Base-by-base conservation (phyloP, 2,329 filamentous ascomycete genomes). In the Ophiocordyceps camponoti-leonardi region DNA sequence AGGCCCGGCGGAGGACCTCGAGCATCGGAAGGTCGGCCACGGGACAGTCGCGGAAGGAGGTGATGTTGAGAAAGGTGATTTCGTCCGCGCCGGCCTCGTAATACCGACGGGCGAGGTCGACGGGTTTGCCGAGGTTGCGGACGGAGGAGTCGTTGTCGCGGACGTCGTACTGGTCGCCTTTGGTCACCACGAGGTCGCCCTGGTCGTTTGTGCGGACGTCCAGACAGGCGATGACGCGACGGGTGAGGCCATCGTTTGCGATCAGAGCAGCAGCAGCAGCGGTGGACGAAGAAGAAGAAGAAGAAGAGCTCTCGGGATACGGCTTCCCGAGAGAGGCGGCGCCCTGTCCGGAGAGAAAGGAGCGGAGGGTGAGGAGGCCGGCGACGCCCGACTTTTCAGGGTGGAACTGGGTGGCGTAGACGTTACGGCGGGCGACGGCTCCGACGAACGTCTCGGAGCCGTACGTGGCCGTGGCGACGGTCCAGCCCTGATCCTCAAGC, bases 111-210 rank as follows among this genome's bases (percentile, higher is more conserved):
- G 92, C 92, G 76, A 98, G 84, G 52, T 94, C 87, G 43, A 98
- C 88, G 2, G 92, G 92, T 65, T 98, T 98, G 52, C 92, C 92
- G 4, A 98, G 73, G 62, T 98, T 98, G 51, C 92, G 80, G 33
- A 98, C 88, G 53, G 59, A 59, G 46, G 67, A 70, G 20, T 70
- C 69, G 65, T 95, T 95, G 58, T 96, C 92, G 30, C 92, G 84
- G 7, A 98, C 92, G 57, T 98, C 92, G 67, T 98, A 98, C 63
- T 96, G 90, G 64, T 98, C 92, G 47, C 92, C 92, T 65, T 98
- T 98, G 14, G 92, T 98, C 35, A 98, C 92, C 0, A 98, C 92
- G 11, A 98, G 72, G 62, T 98, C 92, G 31, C 92, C 92, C 49
- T 83, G 72, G 61, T 98, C 92, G 62, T 98, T 98, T 45, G 88